Evolutionary conservation across 1,284 basidiomycete species (phyloP).

Genomic region (Ceratobasidium sp.): DNA sequence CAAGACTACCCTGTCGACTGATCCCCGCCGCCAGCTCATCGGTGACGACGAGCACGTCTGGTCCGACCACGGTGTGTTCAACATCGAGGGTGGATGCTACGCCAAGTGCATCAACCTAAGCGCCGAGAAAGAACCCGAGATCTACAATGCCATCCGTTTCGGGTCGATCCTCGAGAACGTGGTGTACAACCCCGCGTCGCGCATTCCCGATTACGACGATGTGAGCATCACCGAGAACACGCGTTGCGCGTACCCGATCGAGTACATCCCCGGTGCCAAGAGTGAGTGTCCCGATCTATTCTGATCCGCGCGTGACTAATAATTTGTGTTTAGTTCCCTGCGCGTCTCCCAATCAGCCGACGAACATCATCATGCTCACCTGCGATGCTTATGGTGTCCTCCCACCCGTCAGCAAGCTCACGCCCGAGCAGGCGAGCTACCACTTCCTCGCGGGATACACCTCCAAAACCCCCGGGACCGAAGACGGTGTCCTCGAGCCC

Average conservation of each 20-base stretch:
- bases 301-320: background rate
- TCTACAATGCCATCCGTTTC: conserved; percentile 94
- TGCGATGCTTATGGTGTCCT: conserved; percentile 99
- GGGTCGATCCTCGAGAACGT: conserved; percentile 99
- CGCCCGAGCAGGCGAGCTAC: conserved; percentile 96
- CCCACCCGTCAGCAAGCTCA: conserved; percentile 94
- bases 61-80: conserved; percentile 98
- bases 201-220: conserved; percentile 96
- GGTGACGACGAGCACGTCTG: conserved; percentile 99
- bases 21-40: conserved; percentile 90
- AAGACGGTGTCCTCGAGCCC: conserved; percentile 97
- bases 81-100: conserved; percentile 99
- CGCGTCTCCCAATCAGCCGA: conserved; percentile 85
- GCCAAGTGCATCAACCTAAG: conserved; percentile 99
- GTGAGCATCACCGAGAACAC: conserved; percentile 99
- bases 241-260: conserved; percentile 97
- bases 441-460: conserved; percentile 98
- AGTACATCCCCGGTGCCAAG: conserved; percentile 91
- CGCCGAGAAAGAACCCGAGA: conserved; percentile 97
- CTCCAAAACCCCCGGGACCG: conserved; percentile 96
- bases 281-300: conserved; percentile 13
- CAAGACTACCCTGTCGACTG: conserved; percentile 97
- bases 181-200: conserved; percentile 92
- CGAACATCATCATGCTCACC: conserved; percentile 98
- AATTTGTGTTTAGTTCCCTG: conserved; percentile 81